phyloP scores from a whole-genome alignment of 139 green algal species.

The Limnomonas spitsbergensis region DNA sequence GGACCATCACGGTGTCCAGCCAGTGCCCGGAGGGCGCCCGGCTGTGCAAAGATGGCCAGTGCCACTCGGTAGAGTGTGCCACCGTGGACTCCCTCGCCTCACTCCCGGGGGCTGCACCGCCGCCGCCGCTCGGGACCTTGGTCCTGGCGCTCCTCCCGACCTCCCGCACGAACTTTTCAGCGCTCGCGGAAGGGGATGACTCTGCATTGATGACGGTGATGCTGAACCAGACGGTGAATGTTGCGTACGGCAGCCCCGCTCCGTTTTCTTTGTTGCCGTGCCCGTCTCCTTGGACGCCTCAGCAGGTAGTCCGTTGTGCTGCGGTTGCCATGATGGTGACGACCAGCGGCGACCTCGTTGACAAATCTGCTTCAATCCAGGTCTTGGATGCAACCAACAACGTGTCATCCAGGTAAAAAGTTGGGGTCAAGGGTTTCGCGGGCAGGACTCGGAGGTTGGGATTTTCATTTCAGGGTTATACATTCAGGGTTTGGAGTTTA shows the following conservation, averaged over 20 bases:
- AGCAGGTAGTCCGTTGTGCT: not conserved
- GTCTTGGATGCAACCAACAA: not conserved
- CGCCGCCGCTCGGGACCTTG: not conserved
- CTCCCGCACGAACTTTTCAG: not conserved
- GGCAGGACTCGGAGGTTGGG: too few species aligned
- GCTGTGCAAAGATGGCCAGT: not conserved
- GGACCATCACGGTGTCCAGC: not conserved
- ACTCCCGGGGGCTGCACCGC: not conserved
- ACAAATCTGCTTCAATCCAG: not conserved
- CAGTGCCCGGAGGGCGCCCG: not conserved
- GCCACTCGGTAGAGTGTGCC: not conserved
- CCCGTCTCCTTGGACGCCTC: not conserved
- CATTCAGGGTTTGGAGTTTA: too few species aligned
- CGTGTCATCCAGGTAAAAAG: not conserved
- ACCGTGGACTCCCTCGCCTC: not conserved
- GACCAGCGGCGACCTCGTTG: not conserved
- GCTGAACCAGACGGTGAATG: not conserved
- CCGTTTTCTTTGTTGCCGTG: not conserved
- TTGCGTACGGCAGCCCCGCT: not conserved
- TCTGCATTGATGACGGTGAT: too few species aligned
- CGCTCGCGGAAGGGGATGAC: too few species aligned
- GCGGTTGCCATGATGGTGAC: not conserved
- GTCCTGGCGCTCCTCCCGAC: not conserved
- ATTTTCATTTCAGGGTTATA: too few species aligned
- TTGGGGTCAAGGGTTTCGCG: not conserved